phyloP scores from a whole-genome alignment of 2,329 filamentous ascomycete species.

The Botryotinia convoluta region DNA sequence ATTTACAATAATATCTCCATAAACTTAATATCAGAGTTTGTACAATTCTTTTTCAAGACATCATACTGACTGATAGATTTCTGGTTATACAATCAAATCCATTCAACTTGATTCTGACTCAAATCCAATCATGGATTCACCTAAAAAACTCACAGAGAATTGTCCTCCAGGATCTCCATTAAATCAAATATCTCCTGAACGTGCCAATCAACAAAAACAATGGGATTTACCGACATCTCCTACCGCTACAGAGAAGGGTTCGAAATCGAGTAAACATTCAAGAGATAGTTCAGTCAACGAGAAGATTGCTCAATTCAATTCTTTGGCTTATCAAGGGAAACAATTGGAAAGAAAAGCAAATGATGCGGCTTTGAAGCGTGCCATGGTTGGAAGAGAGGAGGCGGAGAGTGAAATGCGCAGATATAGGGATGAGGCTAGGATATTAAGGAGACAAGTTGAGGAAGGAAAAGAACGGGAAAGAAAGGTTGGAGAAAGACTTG shows the following conservation, averaged over 20 bases:
- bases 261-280: slow-evolving; percentile 32
- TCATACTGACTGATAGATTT: not conserved
- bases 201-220: slow-evolving; percentile 52
- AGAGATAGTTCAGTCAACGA: slow-evolving; percentile 63
- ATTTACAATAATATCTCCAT: slow-evolving; percentile 15
- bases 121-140: slow-evolving; percentile 42
- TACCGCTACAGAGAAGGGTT: slow-evolving; percentile 17
- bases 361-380: slow-evolving; percentile 63
- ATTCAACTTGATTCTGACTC: not conserved
- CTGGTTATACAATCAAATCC: not conserved
- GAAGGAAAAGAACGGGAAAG: slow-evolving; percentile 65
- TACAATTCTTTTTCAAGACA: slow-evolving; percentile 3
- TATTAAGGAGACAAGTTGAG: slow-evolving; percentile 57
- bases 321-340: slow-evolving; percentile 54
- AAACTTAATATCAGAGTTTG: slow-evolving; percentile 4
- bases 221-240: slow-evolving; percentile 29
- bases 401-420: slow-evolving; percentile 66
- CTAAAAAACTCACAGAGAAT: slow-evolving; percentile 47
- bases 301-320: slow-evolving; percentile 72
- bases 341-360: slow-evolving; percentile 62
- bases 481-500: slow-evolving; percentile 63
- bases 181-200: slow-evolving; percentile 61
- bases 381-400: slow-evolving; percentile 67
- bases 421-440: slow-evolving; percentile 58
- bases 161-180: slow-evolving; percentile 56